Conservation (phyloP, 805 yeast species). For the Cyberlindnera samutprakarnensis region DNA sequence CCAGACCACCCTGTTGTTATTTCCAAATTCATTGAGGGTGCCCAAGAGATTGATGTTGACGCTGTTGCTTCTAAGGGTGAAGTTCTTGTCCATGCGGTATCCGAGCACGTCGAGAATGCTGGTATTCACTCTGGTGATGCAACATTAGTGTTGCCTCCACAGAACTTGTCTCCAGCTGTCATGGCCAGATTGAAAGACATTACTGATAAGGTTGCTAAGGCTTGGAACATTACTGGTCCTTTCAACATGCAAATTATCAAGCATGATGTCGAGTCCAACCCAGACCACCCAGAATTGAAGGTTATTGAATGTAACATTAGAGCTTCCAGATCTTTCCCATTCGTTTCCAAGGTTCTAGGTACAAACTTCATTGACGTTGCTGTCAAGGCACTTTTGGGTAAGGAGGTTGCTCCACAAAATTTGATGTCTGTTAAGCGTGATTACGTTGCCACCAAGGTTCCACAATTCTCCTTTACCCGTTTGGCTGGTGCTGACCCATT, state of each 20-base stretch:
- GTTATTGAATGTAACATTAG: constrained; percentile 98
- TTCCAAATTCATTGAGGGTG: constrained; percentile 91
- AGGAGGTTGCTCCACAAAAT: constrained; percentile 62
- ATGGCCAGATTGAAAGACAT: constrained; percentile 74
- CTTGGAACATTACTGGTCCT: constrained; percentile 96
- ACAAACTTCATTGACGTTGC: constrained; percentile 93
- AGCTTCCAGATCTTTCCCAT: constrained; percentile 98
- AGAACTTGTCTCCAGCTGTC: constrained; percentile 54
- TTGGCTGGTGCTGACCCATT: constrained; percentile 99
- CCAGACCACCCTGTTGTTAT: constrained; percentile 97
- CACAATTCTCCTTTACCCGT: constrained; percentile 97
- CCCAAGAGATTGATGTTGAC: constrained; percentile 95
- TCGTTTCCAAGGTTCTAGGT: constrained; percentile 95
- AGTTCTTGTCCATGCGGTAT: constrained; percentile 88
- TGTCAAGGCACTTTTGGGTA: constrained; percentile 73
- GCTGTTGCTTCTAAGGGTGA: constrained; percentile 89
- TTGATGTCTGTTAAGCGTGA: constrained; percentile 69
- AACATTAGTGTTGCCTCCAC: constrained; percentile 90
- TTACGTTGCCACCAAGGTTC: constrained; percentile 95
- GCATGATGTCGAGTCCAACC: constrained; percentile 53
- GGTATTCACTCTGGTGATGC: constrained; percentile 99
- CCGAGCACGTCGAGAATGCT: constrained; percentile 97
- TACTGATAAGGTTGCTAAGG: constrained; percentile 88
- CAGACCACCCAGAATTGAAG: constrained; percentile 61
- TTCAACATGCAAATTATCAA: constrained; percentile 97